Conservation (phyloP, 2,329 filamentous ascomycete species). For the Ceratocystis harringtonii region DNA sequence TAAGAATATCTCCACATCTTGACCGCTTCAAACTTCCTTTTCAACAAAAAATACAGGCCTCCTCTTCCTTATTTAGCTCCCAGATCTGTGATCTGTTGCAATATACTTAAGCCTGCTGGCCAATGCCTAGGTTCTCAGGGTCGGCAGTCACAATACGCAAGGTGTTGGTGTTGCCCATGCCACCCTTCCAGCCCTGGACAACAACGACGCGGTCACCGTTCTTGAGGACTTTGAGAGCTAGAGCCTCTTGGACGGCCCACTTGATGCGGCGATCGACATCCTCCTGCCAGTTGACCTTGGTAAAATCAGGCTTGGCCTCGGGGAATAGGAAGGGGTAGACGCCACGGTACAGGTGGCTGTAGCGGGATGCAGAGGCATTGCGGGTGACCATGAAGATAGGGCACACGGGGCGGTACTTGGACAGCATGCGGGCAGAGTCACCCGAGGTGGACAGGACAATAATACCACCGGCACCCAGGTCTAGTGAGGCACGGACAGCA, state of each 20-base stretch:
- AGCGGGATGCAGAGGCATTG: constrained; percentile 68
- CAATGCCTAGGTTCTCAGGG: constrained; percentile 42
- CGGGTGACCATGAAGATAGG: constrained; percentile 99
- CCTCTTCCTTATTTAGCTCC: not conserved
- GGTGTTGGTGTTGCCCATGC: constrained; percentile 85
- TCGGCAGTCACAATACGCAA: constrained; percentile 48
- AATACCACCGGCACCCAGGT: constrained; percentile 92
- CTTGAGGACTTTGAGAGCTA: constrained; percentile 63
- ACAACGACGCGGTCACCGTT: constrained; percentile 64
- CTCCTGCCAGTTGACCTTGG: constrained; percentile 89
- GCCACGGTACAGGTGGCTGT: constrained; percentile 89
- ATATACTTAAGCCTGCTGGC: constrained; percentile 23
- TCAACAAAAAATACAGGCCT: not conserved
- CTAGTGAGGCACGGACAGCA: constrained; percentile 84
- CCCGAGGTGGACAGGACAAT: constrained; percentile 92
- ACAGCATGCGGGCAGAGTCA: constrained; percentile 83
- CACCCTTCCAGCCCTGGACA: constrained; percentile 82
- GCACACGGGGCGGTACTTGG: constrained; percentile 97
- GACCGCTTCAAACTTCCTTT: not conserved
- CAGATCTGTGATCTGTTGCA: too few relatives aligned
- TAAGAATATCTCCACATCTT: not conserved
- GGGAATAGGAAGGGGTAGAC: constrained; percentile 96
- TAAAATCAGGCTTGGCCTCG: constrained; percentile 88
- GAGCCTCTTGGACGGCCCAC: constrained; percentile 82
- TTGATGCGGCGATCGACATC: constrained; percentile 95